Evolutionary conservation across 129 eudicot species (phyloP), one percentile per base, ranked within the genome.

Genomic region (Kitagawia praeruptora): DNA sequence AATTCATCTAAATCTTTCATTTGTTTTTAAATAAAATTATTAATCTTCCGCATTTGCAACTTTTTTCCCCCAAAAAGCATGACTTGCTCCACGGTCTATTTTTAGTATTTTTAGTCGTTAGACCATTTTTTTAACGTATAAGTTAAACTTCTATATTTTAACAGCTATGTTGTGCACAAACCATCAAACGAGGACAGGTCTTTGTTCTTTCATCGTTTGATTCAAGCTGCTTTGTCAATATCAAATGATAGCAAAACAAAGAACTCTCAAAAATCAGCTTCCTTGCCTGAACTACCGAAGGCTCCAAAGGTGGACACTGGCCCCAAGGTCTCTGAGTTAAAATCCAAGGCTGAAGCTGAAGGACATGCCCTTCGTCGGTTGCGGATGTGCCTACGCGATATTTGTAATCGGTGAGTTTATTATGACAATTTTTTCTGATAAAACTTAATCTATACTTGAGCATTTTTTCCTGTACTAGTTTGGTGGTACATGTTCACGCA

Each of bases 351-450:
- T 74, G 99, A 96, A 84, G 91, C 98, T 28, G 89, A 96, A 86
- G 91, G 92, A 54, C 99, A 96, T 75, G 98, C 97, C 76, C 93
- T 96, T 66, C 91, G 99, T 6, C 91, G 99, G 82, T 63, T 96
- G 81, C 89, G 99, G 70, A 96, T 96, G 99, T 96, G 99, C 79
- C 90, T 96, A 28, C 96, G 99, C 71, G 99, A 96, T 82, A 89
- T 96, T 77, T 96, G 99, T 83, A 96, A 96, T 80, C 88, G 99
- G 99, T 95, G 73, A 82, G 80, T 38, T 31, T 44, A 56, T 78
- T 27, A 3, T 80, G 11, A 63, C 23, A 44, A 9, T n/a, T 1
- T 13, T 34, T 75, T 47, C 72, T 66, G 15, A 66, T 66, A 66
- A 5, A 27, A 66, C 40, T 34, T 34, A 0, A 39, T 66, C 40